Evolutionary conservation across 2,329 filamentous ascomycete species (phyloP).

Genomic region (Fusarium mangiferae): DNA sequence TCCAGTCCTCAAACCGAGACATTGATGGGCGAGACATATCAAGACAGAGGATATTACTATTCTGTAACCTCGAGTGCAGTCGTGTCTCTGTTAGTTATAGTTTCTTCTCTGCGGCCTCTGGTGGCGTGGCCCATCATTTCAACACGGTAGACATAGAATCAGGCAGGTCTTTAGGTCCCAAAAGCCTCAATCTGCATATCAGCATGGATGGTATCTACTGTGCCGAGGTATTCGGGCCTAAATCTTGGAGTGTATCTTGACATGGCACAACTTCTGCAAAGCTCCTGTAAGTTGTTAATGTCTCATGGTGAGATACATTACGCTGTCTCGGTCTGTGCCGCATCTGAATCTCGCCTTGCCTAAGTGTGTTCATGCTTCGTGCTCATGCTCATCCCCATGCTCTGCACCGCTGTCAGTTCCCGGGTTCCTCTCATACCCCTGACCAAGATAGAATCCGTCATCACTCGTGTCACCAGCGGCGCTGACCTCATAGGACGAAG

Average conservation of each 20-base stretch:
- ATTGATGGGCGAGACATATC: neutral
- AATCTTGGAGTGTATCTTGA: neutral
- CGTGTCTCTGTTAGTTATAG: neutral
- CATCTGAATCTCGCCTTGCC: slow-evolving; percentile 36
- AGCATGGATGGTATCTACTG: neutral
- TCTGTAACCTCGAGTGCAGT: neutral
- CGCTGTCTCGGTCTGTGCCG: slow-evolving; percentile 41
- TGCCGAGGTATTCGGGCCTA: neutral
- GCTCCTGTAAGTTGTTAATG: neutral
- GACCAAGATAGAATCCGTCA: slow-evolving; percentile 19
- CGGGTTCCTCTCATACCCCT: slow-evolving; percentile 15
- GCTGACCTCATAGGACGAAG: neutral
- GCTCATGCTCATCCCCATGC: neutral
- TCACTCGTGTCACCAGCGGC: slow-evolving; percentile 28
- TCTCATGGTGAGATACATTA: slow-evolving; percentile 25
- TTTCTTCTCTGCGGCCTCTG: neutral
- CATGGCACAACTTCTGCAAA: slow-evolving; percentile 2
- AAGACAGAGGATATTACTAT: neutral
- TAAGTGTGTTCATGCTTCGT: slow-evolving; percentile 21
- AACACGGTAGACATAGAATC: neutral
- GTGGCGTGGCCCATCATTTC: neutral
- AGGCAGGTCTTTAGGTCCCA: neutral
- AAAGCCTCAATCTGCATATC: neutral
- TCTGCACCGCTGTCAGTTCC: slow-evolving; percentile 39
- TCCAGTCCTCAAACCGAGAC: neutral